Evolutionary conservation across 805 yeast species (phyloP).

Genomic region (Metschnikowia gruessii): DNA sequence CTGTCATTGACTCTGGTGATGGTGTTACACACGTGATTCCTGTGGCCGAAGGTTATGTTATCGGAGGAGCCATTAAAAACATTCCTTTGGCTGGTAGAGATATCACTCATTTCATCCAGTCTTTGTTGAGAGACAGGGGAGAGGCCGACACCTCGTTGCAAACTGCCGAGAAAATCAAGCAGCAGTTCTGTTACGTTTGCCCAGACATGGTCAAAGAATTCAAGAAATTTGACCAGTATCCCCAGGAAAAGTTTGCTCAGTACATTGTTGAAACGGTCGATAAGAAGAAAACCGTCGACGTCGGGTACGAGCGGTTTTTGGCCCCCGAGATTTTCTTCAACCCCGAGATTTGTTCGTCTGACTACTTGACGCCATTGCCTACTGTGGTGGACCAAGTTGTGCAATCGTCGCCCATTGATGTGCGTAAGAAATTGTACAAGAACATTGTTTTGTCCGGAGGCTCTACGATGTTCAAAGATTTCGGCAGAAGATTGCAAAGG

Average conservation of each 20-base stretch:
- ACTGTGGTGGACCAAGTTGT: conserved; percentile 94
- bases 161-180: conserved; percentile 96
- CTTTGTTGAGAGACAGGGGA: conserved; percentile 92
- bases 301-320: conserved; percentile 95
- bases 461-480: conserved; percentile 97
- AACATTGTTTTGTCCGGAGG: conserved; percentile 97
- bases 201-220: conserved; percentile 98
- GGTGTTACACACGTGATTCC: conserved; percentile 99
- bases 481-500: conserved; percentile 95
- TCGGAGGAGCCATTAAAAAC: conserved; percentile 95
- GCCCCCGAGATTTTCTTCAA: conserved; percentile 99
- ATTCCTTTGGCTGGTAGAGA: conserved; percentile 99
- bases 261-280: conserved; percentile 83
- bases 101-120: conserved; percentile 90
- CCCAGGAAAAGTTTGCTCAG: conserved; percentile 85
- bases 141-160: conserved; percentile 89
- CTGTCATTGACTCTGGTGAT: conserved; percentile 97
- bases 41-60: conserved; percentile 98
- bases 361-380: conserved; percentile 93
- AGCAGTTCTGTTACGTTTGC: conserved; percentile 94
- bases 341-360: conserved; percentile 95
- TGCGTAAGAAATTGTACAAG: conserved; percentile 91
- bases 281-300: conserved; percentile 68
- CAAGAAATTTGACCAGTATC: conserved; percentile 88
- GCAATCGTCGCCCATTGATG: conserved; percentile 95